Evolutionary conservation across 1,139 yeast species (phyloP).

Genomic region (Yamadazyma atlantica): DNA sequence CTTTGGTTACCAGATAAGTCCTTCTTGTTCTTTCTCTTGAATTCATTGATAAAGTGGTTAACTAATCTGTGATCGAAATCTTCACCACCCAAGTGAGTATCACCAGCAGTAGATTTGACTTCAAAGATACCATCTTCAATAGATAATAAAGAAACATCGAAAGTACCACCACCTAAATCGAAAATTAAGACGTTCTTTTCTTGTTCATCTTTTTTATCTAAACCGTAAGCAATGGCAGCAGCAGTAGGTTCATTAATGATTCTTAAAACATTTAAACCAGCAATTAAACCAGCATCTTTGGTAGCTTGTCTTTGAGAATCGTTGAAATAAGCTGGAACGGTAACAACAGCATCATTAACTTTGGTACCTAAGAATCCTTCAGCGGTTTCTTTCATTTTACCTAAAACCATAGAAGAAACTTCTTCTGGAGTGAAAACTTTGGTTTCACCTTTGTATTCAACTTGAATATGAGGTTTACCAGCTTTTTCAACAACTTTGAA

Average conservation of each 20-base stretch:
- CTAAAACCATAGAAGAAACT: slow-evolving; percentile 92
- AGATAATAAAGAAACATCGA: slow-evolving; percentile 89
- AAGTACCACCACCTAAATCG: slow-evolving; percentile 98
- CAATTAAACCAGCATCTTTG: slow-evolving; percentile 97
- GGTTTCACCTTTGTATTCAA: slow-evolving; percentile 90
- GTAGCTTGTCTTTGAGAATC: slow-evolving; percentile 98
- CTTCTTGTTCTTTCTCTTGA: slow-evolving; percentile 95
- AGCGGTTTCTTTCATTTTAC: slow-evolving; percentile 98
- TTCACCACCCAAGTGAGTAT: slow-evolving; percentile 97
- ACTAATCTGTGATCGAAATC: slow-evolving; percentile 97
- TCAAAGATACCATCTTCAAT: slow-evolving; percentile 96
- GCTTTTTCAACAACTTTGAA: slow-evolving; percentile 84
- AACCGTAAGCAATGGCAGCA: slow-evolving; percentile 98
- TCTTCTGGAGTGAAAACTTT: slow-evolving; percentile 97
- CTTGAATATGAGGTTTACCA: slow-evolving; percentile 91
- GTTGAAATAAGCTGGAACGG: slow-evolving; percentile 97
- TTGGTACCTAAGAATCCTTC: slow-evolving; percentile 92
- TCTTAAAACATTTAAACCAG: slow-evolving; percentile 94
- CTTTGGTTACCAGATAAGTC: slow-evolving; percentile 91
- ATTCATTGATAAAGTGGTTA: slow-evolving; percentile 90
- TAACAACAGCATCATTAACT: slow-evolving; percentile 93
- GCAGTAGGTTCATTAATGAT: slow-evolving; percentile 98
- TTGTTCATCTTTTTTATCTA: slow-evolving; percentile 86
- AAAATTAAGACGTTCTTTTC: slow-evolving; percentile 88
- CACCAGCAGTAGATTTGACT: slow-evolving; percentile 98